These are phyloP conservation scores for Metschnikowia picachoensis DNA, from an alignment of 805 yeast genomes.

Conservation along the genomic window DNA sequence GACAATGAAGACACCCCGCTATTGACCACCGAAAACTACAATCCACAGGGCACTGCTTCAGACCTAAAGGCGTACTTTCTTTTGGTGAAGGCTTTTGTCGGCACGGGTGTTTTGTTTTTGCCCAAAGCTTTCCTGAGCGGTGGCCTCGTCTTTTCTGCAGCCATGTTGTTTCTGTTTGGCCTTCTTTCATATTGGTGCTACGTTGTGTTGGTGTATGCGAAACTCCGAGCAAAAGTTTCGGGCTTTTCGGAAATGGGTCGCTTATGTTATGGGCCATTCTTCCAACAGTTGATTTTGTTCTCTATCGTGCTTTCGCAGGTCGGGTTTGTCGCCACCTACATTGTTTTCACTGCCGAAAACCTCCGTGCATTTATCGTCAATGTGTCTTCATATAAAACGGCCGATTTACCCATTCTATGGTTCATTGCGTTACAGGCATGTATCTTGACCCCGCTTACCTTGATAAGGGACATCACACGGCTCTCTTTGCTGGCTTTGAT, in stretches of 20 bases:
- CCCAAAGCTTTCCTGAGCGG: slow-evolving; percentile 73
- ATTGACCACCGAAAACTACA: slow-evolving; percentile 13
- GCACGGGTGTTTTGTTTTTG: slow-evolving; percentile 69
- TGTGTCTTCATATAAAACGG: slow-evolving; percentile 39
- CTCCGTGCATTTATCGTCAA: slow-evolving; percentile 57
- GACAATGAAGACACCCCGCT: slow-evolving; percentile 38
- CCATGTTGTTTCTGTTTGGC: slow-evolving; percentile 57
- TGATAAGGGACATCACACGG: slow-evolving; percentile 73
- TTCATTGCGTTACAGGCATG: slow-evolving; percentile 54
- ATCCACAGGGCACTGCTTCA: slow-evolving; percentile 58
- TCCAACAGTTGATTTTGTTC: slow-evolving; percentile 58
- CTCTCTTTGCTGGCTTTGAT: slow-evolving; percentile 66
- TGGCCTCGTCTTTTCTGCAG: slow-evolving; percentile 58
- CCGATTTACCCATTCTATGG: slow-evolving; percentile 36
- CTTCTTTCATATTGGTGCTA: slow-evolving; percentile 76
- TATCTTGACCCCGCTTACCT: slow-evolving; percentile 62
- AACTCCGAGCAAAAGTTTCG: slow-evolving; percentile 55
- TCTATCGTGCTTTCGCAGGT: slow-evolving; percentile 70
- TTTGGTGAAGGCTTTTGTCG: slow-evolving; percentile 69
- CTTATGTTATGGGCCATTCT: slow-evolving; percentile 58
- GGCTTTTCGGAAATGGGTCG: slow-evolving; percentile 79
- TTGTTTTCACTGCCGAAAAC: slow-evolving; percentile 74
- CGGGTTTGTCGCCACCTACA: slow-evolving; percentile 79
- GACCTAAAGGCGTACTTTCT: slow-evolving; percentile 69
- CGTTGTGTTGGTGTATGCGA: slow-evolving; percentile 56